phyloP scores from a whole-genome alignment of 2,329 filamentous ascomycete species.

The Xylariaceae sp. region DNA sequence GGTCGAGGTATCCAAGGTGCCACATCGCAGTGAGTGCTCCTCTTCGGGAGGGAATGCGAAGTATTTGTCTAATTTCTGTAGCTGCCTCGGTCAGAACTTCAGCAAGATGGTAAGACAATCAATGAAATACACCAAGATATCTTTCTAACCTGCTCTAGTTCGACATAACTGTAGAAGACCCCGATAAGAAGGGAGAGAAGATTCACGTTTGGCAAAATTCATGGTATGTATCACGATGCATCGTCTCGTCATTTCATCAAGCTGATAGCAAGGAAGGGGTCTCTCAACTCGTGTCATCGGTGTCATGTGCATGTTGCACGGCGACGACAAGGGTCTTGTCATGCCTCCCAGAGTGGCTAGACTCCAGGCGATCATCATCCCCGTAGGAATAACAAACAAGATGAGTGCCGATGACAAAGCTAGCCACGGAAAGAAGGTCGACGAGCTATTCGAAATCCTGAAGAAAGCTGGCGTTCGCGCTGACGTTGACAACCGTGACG shows the following conservation, averaged over 20 bases:
- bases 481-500: conserved; percentile 79
- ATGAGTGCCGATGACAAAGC: conserved; percentile 72
- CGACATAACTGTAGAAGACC: conserved; percentile 94
- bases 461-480: conserved; percentile 69
- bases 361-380: conserved; percentile 79
- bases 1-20: conserved; percentile 95
- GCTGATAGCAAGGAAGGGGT: conserved; percentile 48
- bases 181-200: conserved; percentile 70
- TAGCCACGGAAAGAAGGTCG: conserved; percentile 69
- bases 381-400: conserved; percentile 88
- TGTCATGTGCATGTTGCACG: conserved; percentile 98
- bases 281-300: conserved; percentile 94
- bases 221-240: conserved; percentile 41
- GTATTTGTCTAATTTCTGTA: conserved; percentile 6
- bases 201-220: conserved; percentile 97
- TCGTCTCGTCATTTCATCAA: too few relatives aligned
- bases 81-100: conserved; percentile 84
- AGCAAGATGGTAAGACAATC: conserved; percentile 65
- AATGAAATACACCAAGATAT: background rate
- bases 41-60: background rate
- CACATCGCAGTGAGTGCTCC: conserved; percentile 70
- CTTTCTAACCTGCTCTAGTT: conserved; percentile 44
- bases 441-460: conserved; percentile 63
- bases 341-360: conserved; percentile 87
- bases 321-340: conserved; percentile 91